Percentiles rank a stretch among this genome's conserved stretches.
Evolutionary conservation across 352 stramenopile species (phyloP).

Genomic region (Nothophytophthora sp.): DNA sequence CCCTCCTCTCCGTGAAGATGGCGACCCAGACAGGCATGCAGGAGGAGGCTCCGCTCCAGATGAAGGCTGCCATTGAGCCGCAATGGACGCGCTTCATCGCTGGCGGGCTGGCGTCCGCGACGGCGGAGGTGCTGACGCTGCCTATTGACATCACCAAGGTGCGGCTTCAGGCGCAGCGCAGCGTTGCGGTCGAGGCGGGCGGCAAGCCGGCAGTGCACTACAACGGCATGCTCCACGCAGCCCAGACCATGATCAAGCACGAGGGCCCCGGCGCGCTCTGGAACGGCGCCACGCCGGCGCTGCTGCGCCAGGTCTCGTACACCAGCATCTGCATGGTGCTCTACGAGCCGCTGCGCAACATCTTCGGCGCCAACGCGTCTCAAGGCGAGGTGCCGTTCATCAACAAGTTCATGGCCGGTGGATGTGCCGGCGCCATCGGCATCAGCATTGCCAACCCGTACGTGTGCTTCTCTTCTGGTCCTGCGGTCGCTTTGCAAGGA

Average conservation of each 20-base stretch:
- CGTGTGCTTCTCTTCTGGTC: slow-evolving; percentile 12
- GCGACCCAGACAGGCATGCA: slow-evolving; percentile 27
- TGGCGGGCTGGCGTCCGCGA: slow-evolving; percentile 63
- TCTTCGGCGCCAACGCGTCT: slow-evolving; percentile 54
- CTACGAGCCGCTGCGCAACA: slow-evolving; percentile 82
- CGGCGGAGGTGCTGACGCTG: slow-evolving; percentile 79
- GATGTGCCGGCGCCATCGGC: slow-evolving; percentile 74
- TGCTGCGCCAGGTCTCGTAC: slow-evolving; percentile 86
- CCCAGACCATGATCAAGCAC: slow-evolving; percentile 64
- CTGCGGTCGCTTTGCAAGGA: slow-evolving; percentile 1
- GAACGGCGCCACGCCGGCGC: slow-evolving; percentile 76
- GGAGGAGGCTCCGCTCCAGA: slow-evolving; percentile 35
- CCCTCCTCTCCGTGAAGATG: slow-evolving; percentile 28
- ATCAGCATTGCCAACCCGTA: slow-evolving; percentile 88
- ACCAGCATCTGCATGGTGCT: slow-evolving; percentile 87
- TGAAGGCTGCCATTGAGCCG: slow-evolving; percentile 50
- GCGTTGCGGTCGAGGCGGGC: slow-evolving; percentile 19
- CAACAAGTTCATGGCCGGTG: slow-evolving; percentile 82
- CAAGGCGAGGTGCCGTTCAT: slow-evolving; percentile 63
- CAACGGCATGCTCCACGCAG: slow-evolving; percentile 77
- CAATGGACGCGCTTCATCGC: slow-evolving; percentile 75
- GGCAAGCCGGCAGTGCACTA: slow-evolving; percentile 51
- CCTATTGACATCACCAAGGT: slow-evolving; percentile 90
- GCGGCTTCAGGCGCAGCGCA: slow-evolving; percentile 75
- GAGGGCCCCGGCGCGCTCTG: slow-evolving; percentile 68